These are phyloP conservation scores for Fragosphaeria purpurea DNA, from an alignment of 2,329 filamentous ascomycete species.

Conservation along the genomic window DNA sequence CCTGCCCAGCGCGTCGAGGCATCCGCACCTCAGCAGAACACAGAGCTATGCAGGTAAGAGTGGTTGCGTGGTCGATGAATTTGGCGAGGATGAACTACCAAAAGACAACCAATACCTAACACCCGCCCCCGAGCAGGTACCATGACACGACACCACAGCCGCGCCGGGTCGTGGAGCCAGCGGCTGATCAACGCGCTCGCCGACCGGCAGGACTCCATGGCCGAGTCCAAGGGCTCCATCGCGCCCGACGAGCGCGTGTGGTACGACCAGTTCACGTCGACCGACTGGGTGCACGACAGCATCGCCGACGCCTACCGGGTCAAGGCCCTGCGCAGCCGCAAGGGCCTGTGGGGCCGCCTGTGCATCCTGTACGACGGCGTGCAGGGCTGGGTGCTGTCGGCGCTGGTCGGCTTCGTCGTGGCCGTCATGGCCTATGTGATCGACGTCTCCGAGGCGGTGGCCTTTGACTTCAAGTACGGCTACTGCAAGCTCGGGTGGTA, in stretches of 20 bases:
- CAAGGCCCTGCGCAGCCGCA: conserved; percentile 69
- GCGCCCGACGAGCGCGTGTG: conserved; percentile 77
- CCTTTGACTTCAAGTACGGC: conserved; percentile 88
- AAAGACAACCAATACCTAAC: no score
- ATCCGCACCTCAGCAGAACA: conserved; percentile 18
- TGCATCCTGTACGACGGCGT: conserved; percentile 71
- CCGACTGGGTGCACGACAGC: conserved; percentile 96
- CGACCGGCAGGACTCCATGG: conserved; percentile 47
- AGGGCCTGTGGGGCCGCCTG: conserved; percentile 74
- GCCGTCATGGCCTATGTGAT: conserved; percentile 81
- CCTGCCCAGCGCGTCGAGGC: not conserved
- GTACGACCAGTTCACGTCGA: conserved; percentile 98
- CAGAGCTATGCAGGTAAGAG: conserved; percentile 18
- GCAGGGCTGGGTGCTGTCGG: conserved; percentile 91
- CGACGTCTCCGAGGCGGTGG: conserved; percentile 71
- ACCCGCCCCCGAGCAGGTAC: conserved; percentile 5
- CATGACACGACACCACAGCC: conserved; percentile 39
- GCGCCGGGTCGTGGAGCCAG: conserved; percentile 48
- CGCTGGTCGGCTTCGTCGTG: conserved; percentile 76
- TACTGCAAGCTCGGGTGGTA: conserved; percentile 69
- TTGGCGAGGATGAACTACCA: no score
- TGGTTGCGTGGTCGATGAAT: no score
- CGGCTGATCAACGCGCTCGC: conserved; percentile 53
- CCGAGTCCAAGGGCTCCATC: conserved; percentile 55
- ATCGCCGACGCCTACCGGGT: conserved; percentile 89